phyloP scores from a whole-genome alignment of 179 eudicot genomes.

The Heliamphora pulchella region DNA sequence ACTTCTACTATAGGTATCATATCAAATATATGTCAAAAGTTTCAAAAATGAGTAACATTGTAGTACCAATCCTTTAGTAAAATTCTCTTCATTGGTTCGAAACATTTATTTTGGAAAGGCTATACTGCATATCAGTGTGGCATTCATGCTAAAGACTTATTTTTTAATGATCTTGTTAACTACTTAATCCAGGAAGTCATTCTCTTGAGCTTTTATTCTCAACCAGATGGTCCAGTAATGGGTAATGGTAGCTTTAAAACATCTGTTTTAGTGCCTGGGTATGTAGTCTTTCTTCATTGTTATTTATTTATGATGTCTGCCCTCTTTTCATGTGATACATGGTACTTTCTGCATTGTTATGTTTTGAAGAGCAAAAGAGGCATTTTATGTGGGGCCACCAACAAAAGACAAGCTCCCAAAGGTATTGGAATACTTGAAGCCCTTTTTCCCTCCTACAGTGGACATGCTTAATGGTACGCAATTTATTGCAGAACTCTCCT shows the following conservation, averaged over 20 bases:
- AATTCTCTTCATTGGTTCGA: neutral
- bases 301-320: neutral
- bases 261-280: constrained; percentile 80
- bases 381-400: constrained; percentile 81
- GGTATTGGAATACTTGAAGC: constrained; percentile 34
- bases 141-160: constrained; percentile 6
- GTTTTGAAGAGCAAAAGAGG: constrained; percentile 70
- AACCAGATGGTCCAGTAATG: constrained; percentile 86
- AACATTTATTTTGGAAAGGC: neutral
- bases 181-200: constrained; percentile 53
- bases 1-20: neutral
- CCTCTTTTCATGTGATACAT: neutral
- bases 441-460: neutral
- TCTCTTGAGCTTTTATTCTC: constrained; percentile 67
- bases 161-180: constrained; percentile 15
- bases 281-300: constrained; percentile 18
- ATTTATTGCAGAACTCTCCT: constrained; percentile 55
- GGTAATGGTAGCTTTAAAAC: constrained; percentile 75
- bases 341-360: constrained; percentile 16
- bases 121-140: neutral
- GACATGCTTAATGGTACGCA: constrained; percentile 3
- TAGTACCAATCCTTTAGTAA: neutral
- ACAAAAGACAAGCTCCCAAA: constrained; percentile 83
- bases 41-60: neutral
- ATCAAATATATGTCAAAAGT: too few species aligned